Base-by-base conservation (phyloP, 768 basidiomycete species). In the Lactarius psammicola region DNA sequence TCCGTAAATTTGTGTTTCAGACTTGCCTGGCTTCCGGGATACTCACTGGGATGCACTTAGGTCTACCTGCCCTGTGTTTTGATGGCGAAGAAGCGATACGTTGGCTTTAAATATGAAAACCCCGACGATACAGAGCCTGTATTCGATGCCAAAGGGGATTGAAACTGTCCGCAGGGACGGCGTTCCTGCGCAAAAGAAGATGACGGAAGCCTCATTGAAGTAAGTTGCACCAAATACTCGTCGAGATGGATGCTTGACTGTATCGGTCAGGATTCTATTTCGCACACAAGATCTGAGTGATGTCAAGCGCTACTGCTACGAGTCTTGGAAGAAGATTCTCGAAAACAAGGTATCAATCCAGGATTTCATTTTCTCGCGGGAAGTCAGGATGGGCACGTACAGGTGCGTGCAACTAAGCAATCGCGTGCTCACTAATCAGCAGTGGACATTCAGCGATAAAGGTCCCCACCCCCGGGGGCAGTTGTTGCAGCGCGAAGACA, bases 51-150 rank as follows among this genome's bases (percentile, higher is more conserved):
- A 18, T 44, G n/a, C 46, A 30, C 51, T 62, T 71, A 96, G 94
- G 94, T 98, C 4, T 98, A 98, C 74, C 82, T 95, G 53, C 95
- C 95, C 2, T 95, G 92, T 71, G 87, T 98, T 0, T 82, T 99
- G n/a, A 84, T 97, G 83, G 93, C 96, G 2, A 99, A 99, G 82
- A 99, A 99, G 75, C 86, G 96, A 70, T 99, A 99, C 70, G 96
- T 98, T 26, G 97, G 97, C 1, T 97, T 92, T 80, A 96, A 95
- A 74, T 98, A 89, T 68, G 97, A 99, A 76, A 82, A 78, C 60
- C 83, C 88, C 0, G 90, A 94, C 69, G 92, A 97, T 15, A 74
- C 64, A 0, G 87, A 88, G 55, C 92, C 95, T 2, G 79, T 77
- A 0, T 97, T 98, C 71, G 96, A 99, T 70, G 97, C 95, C 7